These are phyloP conservation scores for Durotheca rogersii DNA, from an alignment of 495 filamentous ascomycete genomes.

Conservation along the genomic window DNA sequence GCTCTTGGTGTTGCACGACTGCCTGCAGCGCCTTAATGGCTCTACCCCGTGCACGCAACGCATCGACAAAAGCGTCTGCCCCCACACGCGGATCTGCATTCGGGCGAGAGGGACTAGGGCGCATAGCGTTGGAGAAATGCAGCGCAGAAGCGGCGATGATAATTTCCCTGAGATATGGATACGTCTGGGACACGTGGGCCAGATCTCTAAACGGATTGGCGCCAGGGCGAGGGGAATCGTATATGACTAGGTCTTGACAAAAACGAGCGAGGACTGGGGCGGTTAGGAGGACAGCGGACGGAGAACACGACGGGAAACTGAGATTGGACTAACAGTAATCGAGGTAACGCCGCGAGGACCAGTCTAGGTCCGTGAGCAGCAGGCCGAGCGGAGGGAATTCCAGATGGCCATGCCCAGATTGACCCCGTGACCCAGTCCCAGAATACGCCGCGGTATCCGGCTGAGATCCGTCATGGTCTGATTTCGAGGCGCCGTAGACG, in stretches of 20 bases:
- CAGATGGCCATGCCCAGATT: slow-evolving; percentile 13
- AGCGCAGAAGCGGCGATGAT: slow-evolving; percentile 57
- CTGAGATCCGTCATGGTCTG: not conserved
- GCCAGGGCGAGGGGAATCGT: slow-evolving; percentile 46
- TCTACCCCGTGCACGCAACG: slow-evolving; percentile 50
- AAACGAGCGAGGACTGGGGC: slow-evolving; percentile 51
- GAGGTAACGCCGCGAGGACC: slow-evolving; percentile 46
- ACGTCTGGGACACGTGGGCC: slow-evolving; percentile 46
- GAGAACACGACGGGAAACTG: not conserved
- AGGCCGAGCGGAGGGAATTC: slow-evolving; percentile 42
- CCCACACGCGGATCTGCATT: slow-evolving; percentile 4
- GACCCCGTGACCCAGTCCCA: not conserved
- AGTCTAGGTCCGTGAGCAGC: slow-evolving; percentile 36
- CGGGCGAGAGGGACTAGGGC: slow-evolving; percentile 16
- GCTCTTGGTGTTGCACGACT: slow-evolving; percentile 26
- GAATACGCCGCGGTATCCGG: not conserved
- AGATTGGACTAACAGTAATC: slow-evolving; percentile 33
- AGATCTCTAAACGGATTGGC: slow-evolving; percentile 55
- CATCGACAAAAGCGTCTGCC: slow-evolving; percentile 44
- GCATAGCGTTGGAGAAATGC: slow-evolving; percentile 47
- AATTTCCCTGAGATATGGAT: slow-evolving; percentile 50
- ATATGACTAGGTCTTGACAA: slow-evolving; percentile 53
- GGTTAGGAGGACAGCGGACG: not conserved
- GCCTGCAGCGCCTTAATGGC: slow-evolving; percentile 48
- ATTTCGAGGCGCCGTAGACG: not conserved